Evolutionary conservation across 768 basidiomycete species (phyloP).

Genomic region (Mycena vitilis): DNA sequence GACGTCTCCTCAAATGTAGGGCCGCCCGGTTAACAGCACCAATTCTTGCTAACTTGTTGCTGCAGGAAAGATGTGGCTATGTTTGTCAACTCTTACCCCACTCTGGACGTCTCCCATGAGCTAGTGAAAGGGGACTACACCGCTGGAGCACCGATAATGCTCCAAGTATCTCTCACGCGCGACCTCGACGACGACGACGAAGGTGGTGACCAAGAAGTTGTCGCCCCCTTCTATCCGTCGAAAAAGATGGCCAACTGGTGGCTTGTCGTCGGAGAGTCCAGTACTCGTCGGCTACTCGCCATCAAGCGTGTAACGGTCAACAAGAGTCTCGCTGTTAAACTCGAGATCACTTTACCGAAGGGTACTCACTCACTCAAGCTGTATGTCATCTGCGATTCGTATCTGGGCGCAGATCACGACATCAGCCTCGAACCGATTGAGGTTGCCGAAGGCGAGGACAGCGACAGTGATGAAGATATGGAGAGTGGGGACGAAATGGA

Average conservation of each 20-base stretch:
- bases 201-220: conserved; percentile 80
- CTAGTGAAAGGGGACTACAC: conserved; percentile 90
- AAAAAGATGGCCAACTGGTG: conserved; percentile 98
- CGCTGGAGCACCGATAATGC: conserved; percentile 83
- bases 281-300: conserved; percentile 83
- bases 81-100: conserved; percentile 97
- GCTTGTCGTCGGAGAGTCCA: conserved; percentile 92
- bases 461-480: conserved; percentile 83
- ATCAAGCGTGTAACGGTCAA: conserved; percentile 92
- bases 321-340: conserved; percentile 85
- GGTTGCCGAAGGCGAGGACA: conserved; percentile 92
- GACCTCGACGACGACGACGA: conserved; percentile 86
- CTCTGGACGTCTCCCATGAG: conserved; percentile 90
- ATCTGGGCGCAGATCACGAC: conserved; percentile 93
- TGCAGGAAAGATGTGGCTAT: conserved; percentile 91
- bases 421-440: conserved; percentile 85
- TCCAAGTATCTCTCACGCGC: conserved; percentile 83
- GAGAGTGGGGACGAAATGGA: conserved; percentile 76
- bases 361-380: conserved; percentile 86
- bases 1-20: conserved; percentile 88
- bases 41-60: conserved; percentile 33
- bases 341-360: conserved; percentile 90
- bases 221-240: conserved; percentile 94
- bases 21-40: neutral
- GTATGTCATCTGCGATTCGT: conserved; percentile 94